phyloP scores from a whole-genome alignment of 2,329 filamentous ascomycete species.

The Xylaria sp. region DNA sequence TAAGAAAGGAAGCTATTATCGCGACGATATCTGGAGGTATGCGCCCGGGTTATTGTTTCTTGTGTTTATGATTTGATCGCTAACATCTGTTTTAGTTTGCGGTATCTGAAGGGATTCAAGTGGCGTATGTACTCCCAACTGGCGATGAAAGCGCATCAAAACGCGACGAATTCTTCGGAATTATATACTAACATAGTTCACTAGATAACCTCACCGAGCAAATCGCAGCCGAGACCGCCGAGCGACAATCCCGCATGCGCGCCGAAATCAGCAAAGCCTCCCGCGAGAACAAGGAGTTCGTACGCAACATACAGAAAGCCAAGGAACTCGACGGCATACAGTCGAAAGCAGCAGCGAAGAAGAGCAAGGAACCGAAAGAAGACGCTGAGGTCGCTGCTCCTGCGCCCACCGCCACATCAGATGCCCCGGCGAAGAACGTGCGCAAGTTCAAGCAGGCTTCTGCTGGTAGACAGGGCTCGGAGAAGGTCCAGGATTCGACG shows the following conservation, averaged over 20 bases:
- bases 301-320: conserved; percentile 70
- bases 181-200: background rate
- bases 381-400: conserved; percentile 7
- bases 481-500: conserved; percentile 29
- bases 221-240: conserved; percentile 75
- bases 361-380: conserved; percentile 25
- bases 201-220: conserved; percentile 61
- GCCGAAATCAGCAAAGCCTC: conserved; percentile 71
- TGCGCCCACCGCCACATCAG: background rate
- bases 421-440: conserved; percentile 13
- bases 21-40: conserved; percentile 77
- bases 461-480: conserved; percentile 26
- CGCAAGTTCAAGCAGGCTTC: conserved; percentile 31
- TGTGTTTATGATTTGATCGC: background rate
- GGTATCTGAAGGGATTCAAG: conserved; percentile 79
- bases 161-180: too few relatives aligned
- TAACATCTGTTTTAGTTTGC: conserved; percentile 35
- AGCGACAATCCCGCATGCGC: conserved; percentile 67
- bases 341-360: conserved; percentile 49
- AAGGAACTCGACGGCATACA: conserved; percentile 76
- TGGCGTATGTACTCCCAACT: conserved; percentile 45
- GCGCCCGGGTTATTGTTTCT: background rate
- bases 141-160: background rate
- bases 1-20: conserved; percentile 77
- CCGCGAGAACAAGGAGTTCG: conserved; percentile 76